These are phyloP conservation scores for Debaryomyces maramus DNA, from an alignment of 805 yeast genomes.

Conservation along the genomic window DNA sequence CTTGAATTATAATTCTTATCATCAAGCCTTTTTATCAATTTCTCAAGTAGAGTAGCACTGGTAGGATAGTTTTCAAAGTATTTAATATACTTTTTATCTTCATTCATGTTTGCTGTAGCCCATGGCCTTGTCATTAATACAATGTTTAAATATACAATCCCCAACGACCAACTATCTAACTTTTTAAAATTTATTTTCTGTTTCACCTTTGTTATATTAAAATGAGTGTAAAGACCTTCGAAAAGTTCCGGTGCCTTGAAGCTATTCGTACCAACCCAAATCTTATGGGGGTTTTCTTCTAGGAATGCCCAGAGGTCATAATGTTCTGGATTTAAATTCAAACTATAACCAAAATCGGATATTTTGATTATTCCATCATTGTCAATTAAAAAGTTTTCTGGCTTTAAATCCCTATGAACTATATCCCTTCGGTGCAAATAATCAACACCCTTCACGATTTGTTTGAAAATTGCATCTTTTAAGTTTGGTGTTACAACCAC, in stretches of 20 bases:
- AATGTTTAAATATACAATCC: constrained; percentile 48
- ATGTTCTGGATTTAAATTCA: constrained; percentile 27
- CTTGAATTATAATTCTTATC: constrained; percentile 16
- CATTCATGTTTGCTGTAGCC: constrained; percentile 36
- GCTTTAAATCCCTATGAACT: constrained; percentile 54
- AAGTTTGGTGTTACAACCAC: constrained; percentile 31
- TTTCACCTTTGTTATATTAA: constrained; percentile 3
- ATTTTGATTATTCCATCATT: constrained; percentile 44
- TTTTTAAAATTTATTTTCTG: constrained; percentile 28
- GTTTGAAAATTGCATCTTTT: constrained; percentile 48
- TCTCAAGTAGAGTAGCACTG: constrained; percentile 18
- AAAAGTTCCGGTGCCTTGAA: constrained; percentile 57
- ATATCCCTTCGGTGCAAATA: constrained; percentile 44
- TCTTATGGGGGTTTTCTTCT: constrained; percentile 12
- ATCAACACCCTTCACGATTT: constrained; percentile 44
- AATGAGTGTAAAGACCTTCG: constrained; percentile 17
- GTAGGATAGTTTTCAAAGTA: constrained; percentile 30
- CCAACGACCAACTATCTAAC: constrained; percentile 54
- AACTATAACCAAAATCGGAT: constrained; percentile 53
- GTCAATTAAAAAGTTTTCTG: constrained; percentile 53
- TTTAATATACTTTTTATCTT: constrained; percentile 17
- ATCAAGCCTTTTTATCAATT: constrained; percentile 25
- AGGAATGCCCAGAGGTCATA: constrained; percentile 16
- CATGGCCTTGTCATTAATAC: constrained; percentile 49
- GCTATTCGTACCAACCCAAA: constrained; percentile 50